A percentile compares a stretch with the other conserved stretches of the same genome.
phyloP scores from a whole-genome alignment of 2,329 filamentous ascomycete species.

The Coniochaeta ligniaria region DNA sequence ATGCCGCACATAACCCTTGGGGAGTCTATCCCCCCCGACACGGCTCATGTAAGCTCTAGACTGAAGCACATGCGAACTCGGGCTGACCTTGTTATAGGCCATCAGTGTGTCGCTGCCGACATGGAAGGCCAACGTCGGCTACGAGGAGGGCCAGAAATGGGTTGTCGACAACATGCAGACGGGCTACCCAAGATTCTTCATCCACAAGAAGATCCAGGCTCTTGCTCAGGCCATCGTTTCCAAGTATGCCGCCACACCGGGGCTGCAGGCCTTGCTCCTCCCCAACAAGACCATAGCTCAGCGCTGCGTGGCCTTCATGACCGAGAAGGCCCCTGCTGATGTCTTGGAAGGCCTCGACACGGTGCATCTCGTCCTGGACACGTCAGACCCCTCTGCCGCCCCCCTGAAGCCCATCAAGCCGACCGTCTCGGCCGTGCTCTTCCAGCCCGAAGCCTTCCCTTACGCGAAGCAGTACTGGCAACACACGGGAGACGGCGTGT shows the following conservation, averaged over 20 bases:
- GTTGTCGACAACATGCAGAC: slow-evolving; percentile 80
- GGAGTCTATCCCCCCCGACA: slow-evolving; percentile 70
- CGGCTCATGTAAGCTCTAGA: slow-evolving; percentile 54
- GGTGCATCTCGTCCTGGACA: slow-evolving; percentile 58
- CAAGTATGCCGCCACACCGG: slow-evolving; percentile 48
- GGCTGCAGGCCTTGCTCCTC: slow-evolving; percentile 73
- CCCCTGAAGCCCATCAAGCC: slow-evolving; percentile 50
- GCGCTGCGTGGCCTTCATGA: slow-evolving; percentile 69
- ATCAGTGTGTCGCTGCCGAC: slow-evolving; percentile 94
- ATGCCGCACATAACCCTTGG: slow-evolving; percentile 52
- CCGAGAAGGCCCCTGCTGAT: slow-evolving; percentile 46
- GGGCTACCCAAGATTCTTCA: slow-evolving; percentile 91
- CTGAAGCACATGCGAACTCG: not conserved
- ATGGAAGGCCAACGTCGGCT: slow-evolving; percentile 85
- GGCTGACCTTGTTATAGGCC: slow-evolving; percentile 47
- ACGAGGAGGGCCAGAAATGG: slow-evolving; percentile 87
- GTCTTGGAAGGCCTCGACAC: slow-evolving; percentile 41
- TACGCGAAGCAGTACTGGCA: slow-evolving; percentile 96
- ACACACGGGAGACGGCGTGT: slow-evolving; percentile 87
- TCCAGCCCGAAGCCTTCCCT: slow-evolving; percentile 57
- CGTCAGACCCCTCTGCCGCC: slow-evolving; percentile 41
- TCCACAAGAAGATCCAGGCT: slow-evolving; percentile 73
- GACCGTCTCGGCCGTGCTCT: slow-evolving; percentile 63
- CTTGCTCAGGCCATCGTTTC: slow-evolving; percentile 63
- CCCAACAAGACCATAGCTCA: slow-evolving; percentile 63